A percentile compares a stretch with the other conserved stretches of the same genome.
Conservation (phyloP, 306 rosid genomes). For the Inga oerstediana region DNA sequence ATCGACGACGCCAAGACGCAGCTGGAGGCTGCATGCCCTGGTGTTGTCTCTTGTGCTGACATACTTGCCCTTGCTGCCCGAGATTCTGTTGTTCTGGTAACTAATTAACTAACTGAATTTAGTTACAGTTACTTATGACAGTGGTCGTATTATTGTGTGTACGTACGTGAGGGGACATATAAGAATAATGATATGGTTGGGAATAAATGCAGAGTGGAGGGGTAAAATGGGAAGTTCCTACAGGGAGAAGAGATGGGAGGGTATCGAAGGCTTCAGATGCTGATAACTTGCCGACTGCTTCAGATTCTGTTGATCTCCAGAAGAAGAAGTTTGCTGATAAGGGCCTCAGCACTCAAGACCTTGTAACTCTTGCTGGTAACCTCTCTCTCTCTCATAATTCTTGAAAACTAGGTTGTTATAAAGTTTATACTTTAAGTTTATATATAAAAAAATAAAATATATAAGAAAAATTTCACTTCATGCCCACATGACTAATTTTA, state of each 20-base stretch:
- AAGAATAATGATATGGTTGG: background rate
- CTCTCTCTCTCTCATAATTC: background rate
- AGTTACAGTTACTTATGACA: background rate
- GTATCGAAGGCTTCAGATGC: constrained; percentile 57
- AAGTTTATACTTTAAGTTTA: no score
- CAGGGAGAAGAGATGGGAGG: constrained; percentile 62
- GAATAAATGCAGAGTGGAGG: constrained; percentile 55
- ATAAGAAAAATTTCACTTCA: no score
- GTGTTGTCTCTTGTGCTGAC: constrained; percentile 61
- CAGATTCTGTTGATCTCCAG: constrained; percentile 45
- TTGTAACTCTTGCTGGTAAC: constrained; percentile 63
- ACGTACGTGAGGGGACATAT: background rate
- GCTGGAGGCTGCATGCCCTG: constrained; percentile 57
- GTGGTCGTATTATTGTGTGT: background rate
- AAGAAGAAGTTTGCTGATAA: constrained; percentile 43
- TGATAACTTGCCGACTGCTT: constrained; percentile 35
- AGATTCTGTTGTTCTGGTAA: constrained; percentile 58
- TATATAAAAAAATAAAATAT: no score
- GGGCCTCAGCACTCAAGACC: constrained; percentile 63
- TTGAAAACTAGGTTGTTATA: no score
- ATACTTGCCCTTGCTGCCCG: constrained; percentile 58
- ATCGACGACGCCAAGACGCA: constrained; percentile 51
- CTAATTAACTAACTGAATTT: background rate
- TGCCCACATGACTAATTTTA: no score
- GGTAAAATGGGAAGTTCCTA: constrained; percentile 51